These are phyloP conservation scores for Wallacemonas sp. DNA, from an alignment of 208 protist species.

Conservation along the genomic window DNA sequence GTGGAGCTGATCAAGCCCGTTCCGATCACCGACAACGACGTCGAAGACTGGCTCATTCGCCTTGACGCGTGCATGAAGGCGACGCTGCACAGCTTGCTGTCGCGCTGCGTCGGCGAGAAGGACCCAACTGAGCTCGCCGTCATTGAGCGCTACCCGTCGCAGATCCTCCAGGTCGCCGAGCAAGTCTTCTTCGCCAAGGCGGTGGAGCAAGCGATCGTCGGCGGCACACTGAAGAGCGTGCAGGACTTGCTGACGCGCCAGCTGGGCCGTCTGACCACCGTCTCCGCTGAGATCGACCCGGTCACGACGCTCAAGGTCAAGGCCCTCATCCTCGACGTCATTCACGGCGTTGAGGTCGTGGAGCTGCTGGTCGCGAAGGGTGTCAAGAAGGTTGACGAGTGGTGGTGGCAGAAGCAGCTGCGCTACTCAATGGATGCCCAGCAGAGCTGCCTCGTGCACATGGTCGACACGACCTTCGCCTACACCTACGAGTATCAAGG, in stretches of 20 bases:
- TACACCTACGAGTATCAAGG: slow-evolving; percentile 97
- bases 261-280: slow-evolving; percentile 67
- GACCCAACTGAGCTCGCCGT: slow-evolving; percentile 34
- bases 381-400: slow-evolving; percentile 62
- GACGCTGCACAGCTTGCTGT: slow-evolving; percentile 77
- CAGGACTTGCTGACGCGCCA: slow-evolving; percentile 36
- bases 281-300: slow-evolving; percentile 40
- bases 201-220: slow-evolving; percentile 66
- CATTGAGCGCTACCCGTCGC: slow-evolving; percentile 81
- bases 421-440: slow-evolving; percentile 87
- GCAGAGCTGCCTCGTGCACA: slow-evolving; percentile 78
- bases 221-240: slow-evolving; percentile 35
- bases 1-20: slow-evolving; percentile 74
- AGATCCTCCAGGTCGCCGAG: slow-evolving; percentile 85
- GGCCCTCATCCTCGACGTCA: slow-evolving; percentile 95
- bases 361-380: slow-evolving; percentile 69
- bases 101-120: slow-evolving; percentile 47
- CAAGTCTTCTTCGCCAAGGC: slow-evolving; percentile 83
- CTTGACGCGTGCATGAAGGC: slow-evolving; percentile 87
- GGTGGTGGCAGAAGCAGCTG: slow-evolving; percentile 98
- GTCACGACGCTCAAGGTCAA: slow-evolving; percentile 88
- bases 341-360: slow-evolving; percentile 96
- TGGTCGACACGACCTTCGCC: slow-evolving; percentile 93
- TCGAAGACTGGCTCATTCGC: slow-evolving; percentile 93
- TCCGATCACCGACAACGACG: slow-evolving; percentile 84